Base-by-base conservation (phyloP, 176 grass and related monocot genomes). In the Rhynchospora pubera region DNA sequence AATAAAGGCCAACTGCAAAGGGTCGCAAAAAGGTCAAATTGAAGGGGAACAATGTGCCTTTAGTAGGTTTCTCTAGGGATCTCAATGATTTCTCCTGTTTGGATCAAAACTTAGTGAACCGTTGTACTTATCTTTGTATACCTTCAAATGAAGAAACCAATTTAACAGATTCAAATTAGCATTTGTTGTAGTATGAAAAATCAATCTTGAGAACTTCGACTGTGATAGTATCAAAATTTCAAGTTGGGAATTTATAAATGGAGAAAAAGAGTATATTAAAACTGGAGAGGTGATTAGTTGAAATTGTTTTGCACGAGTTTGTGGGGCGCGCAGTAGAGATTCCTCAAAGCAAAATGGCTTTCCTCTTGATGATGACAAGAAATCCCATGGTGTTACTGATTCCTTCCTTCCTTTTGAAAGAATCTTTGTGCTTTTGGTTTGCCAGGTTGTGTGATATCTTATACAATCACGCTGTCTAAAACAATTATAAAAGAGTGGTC, bases 401-500 rank as follows among this genome's bases (percentile, higher is more conserved):
- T 77, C 72, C 23, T 77, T 56, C 72, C 34, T 39, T 56, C 32
- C 23, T 5, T 77, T 56, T 56, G 22, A 77, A 77, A 77, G 72
- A 56, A 77, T 77, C 72, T 77, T 77, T 23, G 22, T 26, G 30
- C 50, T 34, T 77, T 77, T 68, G 66, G 72, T 56, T 55, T 13
- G 72, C 24, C 51, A 77, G 42, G 72, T 77, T 77, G 72, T 75
- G 47, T 77, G 50, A 44, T 72, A 77, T 77, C 50, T 32, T 76
- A 30, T 53, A 18, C 72, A 77, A 77, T 77, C 46, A 56, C 56
- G 72, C 5, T 56, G 47, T 56, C 48, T 76, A 76, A 55, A 56
- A 44, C 26, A 55, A 30, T 55, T 6, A 55, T 30, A 76, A 76
- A 76, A 9, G 72, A 76, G 48, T 11, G 72, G 48, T 76, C 24